Conservation (phyloP, 2,329 filamentous ascomycete species). For the Atkinsonella hypoxylon region DNA sequence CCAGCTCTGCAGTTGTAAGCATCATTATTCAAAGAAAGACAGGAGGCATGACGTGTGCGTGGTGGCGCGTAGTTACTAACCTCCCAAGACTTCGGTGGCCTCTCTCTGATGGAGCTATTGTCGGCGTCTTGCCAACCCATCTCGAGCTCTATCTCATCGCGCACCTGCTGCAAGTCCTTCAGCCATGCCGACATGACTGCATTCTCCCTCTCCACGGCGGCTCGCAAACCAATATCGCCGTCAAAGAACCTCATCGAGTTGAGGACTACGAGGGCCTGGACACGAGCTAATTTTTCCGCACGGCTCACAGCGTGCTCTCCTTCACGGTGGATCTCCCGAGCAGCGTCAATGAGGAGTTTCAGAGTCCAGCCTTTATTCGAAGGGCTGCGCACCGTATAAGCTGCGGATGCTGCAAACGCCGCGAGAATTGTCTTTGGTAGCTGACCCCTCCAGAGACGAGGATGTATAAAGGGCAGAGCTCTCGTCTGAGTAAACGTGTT, state of each 20-base stretch:
- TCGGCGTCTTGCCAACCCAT: slow-evolving; percentile 10
- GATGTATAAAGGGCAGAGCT: slow-evolving; percentile 30
- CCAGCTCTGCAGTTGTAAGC: slow-evolving; percentile 21
- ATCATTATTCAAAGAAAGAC: not conserved
- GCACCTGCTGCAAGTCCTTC: slow-evolving; percentile 20
- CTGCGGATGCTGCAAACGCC: slow-evolving; percentile 26
- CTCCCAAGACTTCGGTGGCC: slow-evolving; percentile 31
- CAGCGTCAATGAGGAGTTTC: slow-evolving; percentile 25
- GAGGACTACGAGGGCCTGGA: slow-evolving; percentile 30
- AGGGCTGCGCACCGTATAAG: slow-evolving; percentile 25
- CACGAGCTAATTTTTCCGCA: slow-evolving; percentile 28
- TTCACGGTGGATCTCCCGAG: slow-evolving; percentile 23
- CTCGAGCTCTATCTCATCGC: slow-evolving; percentile 21
- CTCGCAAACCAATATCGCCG: slow-evolving; percentile 27
- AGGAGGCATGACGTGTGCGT: not conserved
- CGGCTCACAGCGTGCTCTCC: slow-evolving; percentile 20
- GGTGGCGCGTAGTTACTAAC: slow-evolving; percentile 12
- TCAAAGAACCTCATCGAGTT: slow-evolving; percentile 32
- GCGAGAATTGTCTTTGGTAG: slow-evolving; percentile 28
- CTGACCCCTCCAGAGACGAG: slow-evolving; percentile 26
- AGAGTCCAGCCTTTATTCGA: slow-evolving; percentile 28
- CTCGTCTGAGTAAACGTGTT: slow-evolving; percentile 22
- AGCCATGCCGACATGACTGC: slow-evolving; percentile 25
- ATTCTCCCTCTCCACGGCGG: slow-evolving; percentile 29
- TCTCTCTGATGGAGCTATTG: slow-evolving; percentile 14